Percentiles rank a stretch among this genome's conserved stretches.
Conservation (phyloP, 345 rosid genomes). For the Hibiscus tridactylites region DNA sequence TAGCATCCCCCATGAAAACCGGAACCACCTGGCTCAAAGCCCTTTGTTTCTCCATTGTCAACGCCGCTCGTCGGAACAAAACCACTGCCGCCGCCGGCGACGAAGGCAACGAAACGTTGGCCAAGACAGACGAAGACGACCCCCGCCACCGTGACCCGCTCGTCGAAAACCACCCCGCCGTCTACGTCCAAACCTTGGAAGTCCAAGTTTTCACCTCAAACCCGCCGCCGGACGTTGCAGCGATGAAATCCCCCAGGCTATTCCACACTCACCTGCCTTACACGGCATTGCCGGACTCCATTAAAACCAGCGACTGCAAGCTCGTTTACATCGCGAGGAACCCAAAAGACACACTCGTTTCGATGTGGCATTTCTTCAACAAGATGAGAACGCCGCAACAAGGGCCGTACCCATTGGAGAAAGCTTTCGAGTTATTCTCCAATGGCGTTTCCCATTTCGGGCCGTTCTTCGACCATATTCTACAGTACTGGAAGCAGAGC, state of each 20-base stretch:
- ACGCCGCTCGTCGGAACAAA: too few species aligned
- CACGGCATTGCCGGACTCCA: slow-evolving; percentile 17
- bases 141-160: slow-evolving; percentile 4
- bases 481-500: slow-evolving; percentile 27
- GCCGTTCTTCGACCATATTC: slow-evolving; percentile 26
- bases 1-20: slow-evolving; percentile 32
- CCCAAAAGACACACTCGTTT: slow-evolving; percentile 27
- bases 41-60: slow-evolving; percentile 16
- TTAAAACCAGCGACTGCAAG: slow-evolving; percentile 18
- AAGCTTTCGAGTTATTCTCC: slow-evolving; percentile 25
- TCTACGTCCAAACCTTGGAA: slow-evolving; percentile 13
- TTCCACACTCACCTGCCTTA: slow-evolving; percentile 30
- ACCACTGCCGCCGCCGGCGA: background rate
- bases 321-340: slow-evolving; percentile 26
- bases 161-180: slow-evolving; percentile 14
- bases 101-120: background rate
- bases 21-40: slow-evolving; percentile 39
- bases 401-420: slow-evolving; percentile 8
- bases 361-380: slow-evolving; percentile 30
- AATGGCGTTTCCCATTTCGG: slow-evolving; percentile 25
- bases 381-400: background rate
- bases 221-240: slow-evolving; percentile 8
- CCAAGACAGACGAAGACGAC: background rate
- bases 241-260: slow-evolving; percentile 13
- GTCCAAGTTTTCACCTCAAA: slow-evolving; percentile 7